Base-by-base conservation (phyloP, 163 green algal genomes). In the Dunaliella salina region DNA sequence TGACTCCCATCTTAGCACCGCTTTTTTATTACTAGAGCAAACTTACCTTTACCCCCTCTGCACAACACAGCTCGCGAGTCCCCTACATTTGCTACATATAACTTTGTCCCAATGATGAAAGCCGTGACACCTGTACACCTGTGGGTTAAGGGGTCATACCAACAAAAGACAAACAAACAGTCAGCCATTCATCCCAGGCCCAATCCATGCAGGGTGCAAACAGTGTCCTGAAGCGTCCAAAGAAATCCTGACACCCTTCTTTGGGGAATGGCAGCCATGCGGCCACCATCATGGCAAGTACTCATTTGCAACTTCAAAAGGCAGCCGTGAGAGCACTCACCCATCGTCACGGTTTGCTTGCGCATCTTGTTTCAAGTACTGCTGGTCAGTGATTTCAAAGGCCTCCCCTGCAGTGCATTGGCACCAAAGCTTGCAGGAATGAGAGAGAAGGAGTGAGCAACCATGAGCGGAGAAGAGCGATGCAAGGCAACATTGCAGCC, bases 41-140 rank as follows among this genome's bases (percentile, higher is more conserved):
- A 29, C 91, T 46, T 78, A 96, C 94, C 95, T 92, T 96, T 91
- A 40, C 93, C 93, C 0, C 85, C 86, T 4, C 92, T 85, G 59
- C 90, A 94, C 72, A 99, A 91, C 33, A 99, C 95, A 30, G 93
- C 95, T 15, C 97, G 87, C 15, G 94, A 97, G 89, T 99, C 97
- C 5, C 97, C 97, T 25, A 98, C 95, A 81, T 99, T 97, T 29
- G 96, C 97, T 30, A 98, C 91, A 33, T 97, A 87, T 78, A 99
- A 91, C 33, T 87, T 87, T 32, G 95, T 87, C 12, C 91, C 94
- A 45, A 98, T 63, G 67, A 99, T 86, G 26, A 99, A 90, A 0
- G 94, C 95, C 5, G 94, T 96, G 1, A 98, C 96, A 1, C 95
- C 97, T 40, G 97, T 99, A 88, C 93, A 98, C 50, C 93, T 87